Evolutionary conservation across 345 rosid species (phyloP), one percentile per base, ranked within the genome.

Genomic region (Balakata baccata): DNA sequence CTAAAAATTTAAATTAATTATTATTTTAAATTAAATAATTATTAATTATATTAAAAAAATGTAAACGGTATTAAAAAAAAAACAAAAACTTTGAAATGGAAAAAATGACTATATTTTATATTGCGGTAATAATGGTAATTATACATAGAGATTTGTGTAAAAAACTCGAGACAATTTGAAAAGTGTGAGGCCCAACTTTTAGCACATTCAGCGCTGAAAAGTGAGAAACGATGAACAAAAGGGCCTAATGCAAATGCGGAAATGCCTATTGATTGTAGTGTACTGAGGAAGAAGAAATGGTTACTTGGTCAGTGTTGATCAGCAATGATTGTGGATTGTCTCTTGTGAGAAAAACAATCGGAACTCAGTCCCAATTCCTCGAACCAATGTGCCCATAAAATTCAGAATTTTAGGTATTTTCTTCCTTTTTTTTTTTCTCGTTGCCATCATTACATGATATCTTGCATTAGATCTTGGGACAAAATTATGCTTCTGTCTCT

Each of bases 241-340:
- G 8, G 7, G 9, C 22, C 2, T 7, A n/a, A 1, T 1, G 12
- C 46, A 16, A 41, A 10, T 5, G 23, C 0, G n/a, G 17, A 14
- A 34, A 18, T 13, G 46, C 23, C 47, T 6, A 7, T 39, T 49
- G 38, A 63, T 63, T 7, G 6, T 62, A 11, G 6, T 43, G 47
- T 7, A 18, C 47, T 16, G 66, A 29, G 8, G 64, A 25, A 29
- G 64, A 34, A 34, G 64, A 60, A 52, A 17, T 14, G 1, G n/a
- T 5, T 52, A 69, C 39, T 56, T 57, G 7, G 62, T 53, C 41
- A 41, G 22, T 20, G 39, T 54, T 11, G 63, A n/a, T 16, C 18
- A 70, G 64, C 52, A 41, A 78, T 81, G 64, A 77, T 75, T 37
- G 65, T 56, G 4, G 68, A 17, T 70, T 74, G 84, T 81, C 81